A percentile compares a stretch with the other conserved stretches of the same genome.
Evolutionary conservation across 2,329 filamentous ascomycete species (phyloP).

Genomic region (Exserohilum rostratum): DNA sequence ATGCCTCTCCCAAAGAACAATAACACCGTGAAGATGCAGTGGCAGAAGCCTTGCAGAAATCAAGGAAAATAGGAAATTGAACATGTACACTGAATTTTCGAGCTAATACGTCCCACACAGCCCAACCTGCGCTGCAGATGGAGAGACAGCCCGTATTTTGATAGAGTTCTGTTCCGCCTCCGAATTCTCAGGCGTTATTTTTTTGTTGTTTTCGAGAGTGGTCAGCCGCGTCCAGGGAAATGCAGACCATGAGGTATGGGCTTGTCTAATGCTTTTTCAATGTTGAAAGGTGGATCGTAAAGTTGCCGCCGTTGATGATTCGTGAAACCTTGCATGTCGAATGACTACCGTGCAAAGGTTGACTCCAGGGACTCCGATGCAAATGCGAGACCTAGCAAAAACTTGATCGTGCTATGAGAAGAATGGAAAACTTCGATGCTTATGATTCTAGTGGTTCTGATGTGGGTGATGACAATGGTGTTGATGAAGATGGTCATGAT

Average conservation of each 20-base stretch:
- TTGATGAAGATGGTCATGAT: conserved; percentile 6
- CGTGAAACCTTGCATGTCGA: conserved; percentile 22
- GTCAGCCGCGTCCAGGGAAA: conserved; percentile 41
- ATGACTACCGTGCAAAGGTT: conserved; percentile 12
- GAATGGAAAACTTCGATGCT: conserved; percentile 16
- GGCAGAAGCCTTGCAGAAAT: neutral
- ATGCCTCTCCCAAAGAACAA: conserved; percentile 5
- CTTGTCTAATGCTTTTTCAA: conserved; percentile 47
- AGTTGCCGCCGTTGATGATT: conserved; percentile 26
- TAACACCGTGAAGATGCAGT: conserved; percentile 5
- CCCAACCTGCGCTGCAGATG: conserved; percentile 32
- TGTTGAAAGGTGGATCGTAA: conserved; percentile 30
- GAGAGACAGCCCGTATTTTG: conserved; percentile 24
- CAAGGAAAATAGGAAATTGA: conserved; percentile 7
- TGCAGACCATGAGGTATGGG: conserved; percentile 37
- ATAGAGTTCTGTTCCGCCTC: conserved; percentile 17
- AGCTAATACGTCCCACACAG: conserved; percentile 16
- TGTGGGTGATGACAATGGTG: conserved; percentile 10
- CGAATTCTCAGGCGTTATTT: conserved; percentile 4
- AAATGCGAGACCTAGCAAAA: conserved; percentile 34
- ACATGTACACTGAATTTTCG: conserved; percentile 27
- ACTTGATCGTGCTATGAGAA: conserved; percentile 18
- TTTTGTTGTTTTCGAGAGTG: conserved; percentile 12
- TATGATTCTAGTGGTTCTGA: conserved; percentile 16
- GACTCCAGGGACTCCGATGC: conserved; percentile 37